Percentiles rank a stretch among this genome's conserved stretches.
Evolutionary conservation across 2,329 filamentous ascomycete species (phyloP).

Genomic region (Xylariaceae sp.): DNA sequence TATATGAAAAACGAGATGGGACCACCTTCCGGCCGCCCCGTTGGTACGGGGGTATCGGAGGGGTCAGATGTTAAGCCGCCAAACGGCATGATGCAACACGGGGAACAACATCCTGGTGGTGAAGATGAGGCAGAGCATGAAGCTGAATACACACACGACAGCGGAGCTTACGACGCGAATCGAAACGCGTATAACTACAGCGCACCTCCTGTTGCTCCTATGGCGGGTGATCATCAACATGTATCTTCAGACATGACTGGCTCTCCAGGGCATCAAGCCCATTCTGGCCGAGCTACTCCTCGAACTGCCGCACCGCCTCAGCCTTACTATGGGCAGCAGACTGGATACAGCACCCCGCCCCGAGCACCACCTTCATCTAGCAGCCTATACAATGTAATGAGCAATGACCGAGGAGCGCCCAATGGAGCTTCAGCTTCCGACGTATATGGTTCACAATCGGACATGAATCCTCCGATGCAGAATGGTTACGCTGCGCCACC

Average conservation of each 20-base stretch:
- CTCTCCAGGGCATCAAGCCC: constrained; percentile 79
- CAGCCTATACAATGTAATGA: constrained; percentile 89
- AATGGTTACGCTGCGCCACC: constrained; percentile 70
- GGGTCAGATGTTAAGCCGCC: constrained; percentile 66
- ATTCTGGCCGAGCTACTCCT: constrained; percentile 84
- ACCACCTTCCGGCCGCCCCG: constrained; percentile 71
- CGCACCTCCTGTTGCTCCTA: constrained; percentile 67
- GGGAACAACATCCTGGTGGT: constrained; percentile 58
- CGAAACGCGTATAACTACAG: constrained; percentile 81
- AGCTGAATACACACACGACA: constrained; percentile 86
- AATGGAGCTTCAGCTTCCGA: constrained; percentile 73
- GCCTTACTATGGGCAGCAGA: constrained; percentile 72
- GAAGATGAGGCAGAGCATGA: constrained; percentile 78
- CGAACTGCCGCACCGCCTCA: constrained; percentile 76
- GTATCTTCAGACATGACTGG: constrained; percentile 83
- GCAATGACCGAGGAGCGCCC: constrained; percentile 72
- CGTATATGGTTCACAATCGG: constrained; percentile 71
- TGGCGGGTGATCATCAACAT: constrained; percentile 77
- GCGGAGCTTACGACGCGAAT: constrained; percentile 74
- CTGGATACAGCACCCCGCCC: constrained; percentile 81
- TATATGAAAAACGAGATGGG: constrained; percentile 91
- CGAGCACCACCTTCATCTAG: constrained; percentile 73
- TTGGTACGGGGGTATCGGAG: constrained; percentile 66
- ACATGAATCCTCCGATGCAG: constrained; percentile 61
- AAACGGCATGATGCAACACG: constrained; percentile 71